Evolutionary conservation across 345 rosid genomes (phyloP).

Genomic region (Anacardium occidentale): DNA sequence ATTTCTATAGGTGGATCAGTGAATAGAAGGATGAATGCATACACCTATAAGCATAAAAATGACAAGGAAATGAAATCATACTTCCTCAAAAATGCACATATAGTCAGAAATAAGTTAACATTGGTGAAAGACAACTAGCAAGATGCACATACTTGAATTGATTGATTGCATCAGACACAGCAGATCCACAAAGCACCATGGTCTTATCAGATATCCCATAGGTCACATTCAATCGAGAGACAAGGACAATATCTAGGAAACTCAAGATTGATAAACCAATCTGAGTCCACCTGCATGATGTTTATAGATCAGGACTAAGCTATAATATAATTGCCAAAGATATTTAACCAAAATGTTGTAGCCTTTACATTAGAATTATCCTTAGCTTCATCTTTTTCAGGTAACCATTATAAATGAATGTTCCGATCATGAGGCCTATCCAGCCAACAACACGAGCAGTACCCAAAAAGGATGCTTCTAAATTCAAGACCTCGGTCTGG

Average conservation of each 20-base stretch:
- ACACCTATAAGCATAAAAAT: neutral
- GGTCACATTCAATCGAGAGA: conserved; percentile 52
- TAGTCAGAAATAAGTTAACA: neutral
- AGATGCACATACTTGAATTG: conserved; percentile 71
- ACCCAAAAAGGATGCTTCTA: conserved; percentile 89
- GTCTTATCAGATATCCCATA: conserved; percentile 78
- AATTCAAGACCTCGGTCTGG: conserved; percentile 80
- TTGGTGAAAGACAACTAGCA: conserved; percentile 5
- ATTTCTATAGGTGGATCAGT: neutral
- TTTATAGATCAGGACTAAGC: conserved; percentile 19
- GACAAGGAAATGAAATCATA: neutral
- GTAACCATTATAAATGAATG: conserved; percentile 66
- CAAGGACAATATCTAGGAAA: conserved; percentile 68
- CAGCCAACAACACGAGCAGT: conserved; percentile 87
- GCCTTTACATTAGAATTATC: conserved; percentile 71
- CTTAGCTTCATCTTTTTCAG: conserved; percentile 74
- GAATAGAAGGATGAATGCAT: neutral
- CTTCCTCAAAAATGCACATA: neutral
- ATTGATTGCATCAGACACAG: conserved; percentile 83
- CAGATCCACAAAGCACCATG: conserved; percentile 89
- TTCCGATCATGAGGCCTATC: conserved; percentile 93
- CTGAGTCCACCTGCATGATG: conserved; percentile 74
- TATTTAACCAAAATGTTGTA: neutral
- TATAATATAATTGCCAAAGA: neutral
- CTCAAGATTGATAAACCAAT: conserved; percentile 59